Evolutionary conservation across 805 yeast species (phyloP).

Genomic region (Ascoidea tarda): DNA sequence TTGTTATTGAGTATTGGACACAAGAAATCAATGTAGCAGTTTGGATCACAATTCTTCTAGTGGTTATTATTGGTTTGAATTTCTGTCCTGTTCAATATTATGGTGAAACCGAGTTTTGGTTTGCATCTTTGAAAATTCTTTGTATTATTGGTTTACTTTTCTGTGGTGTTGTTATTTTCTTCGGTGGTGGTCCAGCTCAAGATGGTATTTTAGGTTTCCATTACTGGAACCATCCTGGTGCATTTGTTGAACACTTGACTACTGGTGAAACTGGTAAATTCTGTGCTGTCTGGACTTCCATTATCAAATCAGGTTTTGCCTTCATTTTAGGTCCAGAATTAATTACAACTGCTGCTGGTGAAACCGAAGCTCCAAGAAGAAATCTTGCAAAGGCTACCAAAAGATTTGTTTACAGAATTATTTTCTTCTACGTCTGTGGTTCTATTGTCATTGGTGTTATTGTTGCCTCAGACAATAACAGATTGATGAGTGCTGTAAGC

Average conservation of each 20-base stretch:
- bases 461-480: constrained; percentile 37
- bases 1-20: constrained; percentile 49
- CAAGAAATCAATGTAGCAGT: constrained; percentile 39
- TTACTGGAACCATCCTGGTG: constrained; percentile 49
- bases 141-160: constrained; percentile 45
- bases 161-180: constrained; percentile 33
- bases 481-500: constrained; percentile 31
- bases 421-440: constrained; percentile 43
- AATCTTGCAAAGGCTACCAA: constrained; percentile 49
- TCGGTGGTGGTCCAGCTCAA: constrained; percentile 33
- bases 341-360: constrained; percentile 43
- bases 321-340: constrained; percentile 53
- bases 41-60: constrained; percentile 43
- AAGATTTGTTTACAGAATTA: constrained; percentile 47
- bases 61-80: constrained; percentile 30
- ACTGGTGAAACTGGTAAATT: constrained; percentile 48
- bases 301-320: constrained; percentile 52
- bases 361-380: constrained; percentile 42
- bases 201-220: constrained; percentile 51
- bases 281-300: constrained; percentile 47
- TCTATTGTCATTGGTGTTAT: constrained; percentile 45
- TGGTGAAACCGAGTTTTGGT: constrained; percentile 51
- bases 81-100: constrained; percentile 37
- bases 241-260: constrained; percentile 26
- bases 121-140: constrained; percentile 40